These are phyloP conservation scores for Clitocybe nebularis DNA, from an alignment of 1,284 basidiomycete species.

Conservation along the genomic window DNA sequence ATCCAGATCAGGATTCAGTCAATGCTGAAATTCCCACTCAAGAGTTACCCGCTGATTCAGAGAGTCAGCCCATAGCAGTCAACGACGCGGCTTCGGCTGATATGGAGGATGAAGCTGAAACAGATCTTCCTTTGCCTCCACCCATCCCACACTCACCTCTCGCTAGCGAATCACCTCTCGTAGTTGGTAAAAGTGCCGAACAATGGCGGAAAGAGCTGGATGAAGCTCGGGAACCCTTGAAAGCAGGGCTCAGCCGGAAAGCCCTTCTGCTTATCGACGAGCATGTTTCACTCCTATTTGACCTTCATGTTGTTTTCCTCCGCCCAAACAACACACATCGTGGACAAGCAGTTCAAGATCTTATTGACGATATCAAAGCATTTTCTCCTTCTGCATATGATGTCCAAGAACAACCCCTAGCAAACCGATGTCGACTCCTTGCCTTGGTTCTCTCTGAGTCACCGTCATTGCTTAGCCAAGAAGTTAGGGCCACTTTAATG, in stretches of 20 bases:
- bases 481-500: conserved; percentile 54
- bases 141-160: conserved; percentile 9
- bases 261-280: conserved; percentile 83
- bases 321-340: conserved; percentile 58
- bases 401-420: conserved; percentile 67
- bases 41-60: background rate
- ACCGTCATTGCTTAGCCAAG: conserved; percentile 51
- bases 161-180: conserved; percentile 15
- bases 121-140: conserved; percentile 5
- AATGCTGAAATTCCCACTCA: conserved; percentile 19
- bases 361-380: conserved; percentile 70
- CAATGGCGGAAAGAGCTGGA: conserved; percentile 66
- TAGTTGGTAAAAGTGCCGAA: conserved; percentile 46
- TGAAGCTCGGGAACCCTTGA: conserved; percentile 62
- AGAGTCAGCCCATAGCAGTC: conserved; percentile 2
- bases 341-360: conserved; percentile 54
- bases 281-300: conserved; percentile 86
- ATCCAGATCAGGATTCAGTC: conserved; percentile 41
- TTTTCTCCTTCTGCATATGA: conserved; percentile 67
- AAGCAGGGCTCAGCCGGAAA: conserved; percentile 60
- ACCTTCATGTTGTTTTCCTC: conserved; percentile 79
- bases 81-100: conserved; percentile 1
- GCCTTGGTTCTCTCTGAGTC: conserved; percentile 79
- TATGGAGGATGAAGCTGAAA: conserved; percentile 4
- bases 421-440: conserved; percentile 81